phyloP scores from a whole-genome alignment of 23 red algal species.

The Pyropia haitanensis region DNA sequence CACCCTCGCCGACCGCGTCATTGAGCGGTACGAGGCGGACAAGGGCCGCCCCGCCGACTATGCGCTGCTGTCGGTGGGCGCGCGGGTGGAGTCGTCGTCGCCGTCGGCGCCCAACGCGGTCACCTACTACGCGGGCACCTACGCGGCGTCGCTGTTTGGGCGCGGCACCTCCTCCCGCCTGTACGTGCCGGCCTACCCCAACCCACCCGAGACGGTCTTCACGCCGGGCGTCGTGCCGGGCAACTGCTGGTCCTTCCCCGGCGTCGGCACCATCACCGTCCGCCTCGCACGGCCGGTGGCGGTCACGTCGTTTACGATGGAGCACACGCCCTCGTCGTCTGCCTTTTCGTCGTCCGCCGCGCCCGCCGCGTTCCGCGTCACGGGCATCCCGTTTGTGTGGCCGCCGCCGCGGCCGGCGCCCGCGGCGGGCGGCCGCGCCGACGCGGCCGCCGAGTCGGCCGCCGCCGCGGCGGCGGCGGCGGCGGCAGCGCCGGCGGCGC shows the following conservation, averaged over 20 bases:
- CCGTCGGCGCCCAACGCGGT: conserved; percentile 19
- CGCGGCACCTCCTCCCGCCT: not conserved
- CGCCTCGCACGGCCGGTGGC: conserved; percentile 26
- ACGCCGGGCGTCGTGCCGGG: conserved; percentile 47
- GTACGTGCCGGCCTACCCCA: conserved; percentile 15
- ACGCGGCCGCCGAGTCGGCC: too few relatives aligned
- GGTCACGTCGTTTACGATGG: conserved; percentile 41
- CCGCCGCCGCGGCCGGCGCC: too few relatives aligned
- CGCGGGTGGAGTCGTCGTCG: conserved; percentile 12
- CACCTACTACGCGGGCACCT: conserved; percentile 18
- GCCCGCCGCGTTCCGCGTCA: conserved; percentile 21
- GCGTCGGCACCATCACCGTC: conserved; percentile 35
- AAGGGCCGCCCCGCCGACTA: conserved; percentile 56
- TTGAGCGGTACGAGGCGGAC: conserved; percentile 50
- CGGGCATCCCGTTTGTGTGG: conserved; percentile 12
- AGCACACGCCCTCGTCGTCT: conserved; percentile 34
- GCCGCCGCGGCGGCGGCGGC: too few relatives aligned
- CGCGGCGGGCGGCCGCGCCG: too few relatives aligned
- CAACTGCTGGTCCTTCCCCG: conserved; percentile 62
- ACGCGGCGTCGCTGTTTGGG: conserved; percentile 15
- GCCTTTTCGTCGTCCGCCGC: conserved; percentile 35
- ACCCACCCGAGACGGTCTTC: conserved; percentile 13
- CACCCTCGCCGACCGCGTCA: conserved; percentile 7
- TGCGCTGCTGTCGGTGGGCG: conserved; percentile 53
- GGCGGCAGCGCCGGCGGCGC: too few relatives aligned